Conservation (phyloP, 2,329 filamentous ascomycete species). For the Atkinsonella hypoxylon region DNA sequence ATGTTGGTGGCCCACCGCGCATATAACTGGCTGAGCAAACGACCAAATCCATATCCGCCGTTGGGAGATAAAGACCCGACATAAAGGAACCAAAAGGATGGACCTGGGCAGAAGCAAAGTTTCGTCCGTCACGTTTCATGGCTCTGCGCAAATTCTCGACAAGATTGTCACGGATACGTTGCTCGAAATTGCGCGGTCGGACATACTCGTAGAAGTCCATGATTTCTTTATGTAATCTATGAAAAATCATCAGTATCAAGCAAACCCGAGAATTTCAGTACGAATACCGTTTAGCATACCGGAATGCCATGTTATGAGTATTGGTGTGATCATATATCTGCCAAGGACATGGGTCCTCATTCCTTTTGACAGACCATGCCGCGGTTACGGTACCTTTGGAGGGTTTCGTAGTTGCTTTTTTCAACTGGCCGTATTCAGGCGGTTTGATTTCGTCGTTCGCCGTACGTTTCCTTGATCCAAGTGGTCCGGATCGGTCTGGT, state of each 20-base stretch:
- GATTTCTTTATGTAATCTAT: slow-evolving; percentile 78
- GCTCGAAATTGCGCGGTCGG: slow-evolving; percentile 64
- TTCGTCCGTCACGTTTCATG: slow-evolving; percentile 36
- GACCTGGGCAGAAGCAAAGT: slow-evolving; percentile 51
- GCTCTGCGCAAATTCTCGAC: slow-evolving; percentile 53
- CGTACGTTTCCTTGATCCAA: slow-evolving; percentile 64
- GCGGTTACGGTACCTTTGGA: slow-evolving; percentile 36
- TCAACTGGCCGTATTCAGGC: slow-evolving; percentile 38
- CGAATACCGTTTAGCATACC: slow-evolving; percentile 32
- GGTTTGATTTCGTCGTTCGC: slow-evolving; percentile 55
- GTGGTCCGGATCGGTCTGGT: slow-evolving; percentile 26
- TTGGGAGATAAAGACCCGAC: slow-evolving; percentile 57
- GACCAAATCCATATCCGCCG: slow-evolving; percentile 90
- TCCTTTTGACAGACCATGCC: slow-evolving; percentile 36
- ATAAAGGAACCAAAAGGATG: slow-evolving; percentile 88
- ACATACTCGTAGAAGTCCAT: slow-evolving; percentile 82
- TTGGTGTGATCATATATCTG: slow-evolving; percentile 39
- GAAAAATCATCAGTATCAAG: neutral
- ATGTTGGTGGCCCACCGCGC: slow-evolving; percentile 35
- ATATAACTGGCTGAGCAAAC: slow-evolving; percentile 52
- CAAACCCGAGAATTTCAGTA: neutral
- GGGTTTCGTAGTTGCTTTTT: slow-evolving; percentile 37
- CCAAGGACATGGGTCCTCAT: slow-evolving; percentile 51
- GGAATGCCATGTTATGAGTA: slow-evolving; percentile 39
- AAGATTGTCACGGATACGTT: slow-evolving; percentile 59